Percentiles rank a stretch among this genome's conserved stretches.
These are phyloP conservation scores for Ascochyta fabae DNA, from an alignment of 2,329 filamentous ascomycete genomes.

Conservation along the genomic window DNA sequence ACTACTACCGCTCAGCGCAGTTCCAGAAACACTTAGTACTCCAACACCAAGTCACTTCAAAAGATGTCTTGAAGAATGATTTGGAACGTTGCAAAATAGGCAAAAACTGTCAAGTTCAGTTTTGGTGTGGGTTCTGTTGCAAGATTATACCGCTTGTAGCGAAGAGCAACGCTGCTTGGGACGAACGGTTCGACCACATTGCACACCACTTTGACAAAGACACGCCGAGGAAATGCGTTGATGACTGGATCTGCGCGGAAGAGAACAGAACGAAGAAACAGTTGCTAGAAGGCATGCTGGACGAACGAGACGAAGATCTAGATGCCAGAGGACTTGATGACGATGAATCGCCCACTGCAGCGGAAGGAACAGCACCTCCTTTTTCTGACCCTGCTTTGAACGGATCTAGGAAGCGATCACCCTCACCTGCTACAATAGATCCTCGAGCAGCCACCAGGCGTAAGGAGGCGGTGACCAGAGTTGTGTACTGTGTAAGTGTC, in stretches of 20 bases:
- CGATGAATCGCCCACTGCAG: neutral
- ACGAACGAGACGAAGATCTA: slow-evolving; percentile 19
- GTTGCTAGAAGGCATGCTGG: slow-evolving; percentile 23
- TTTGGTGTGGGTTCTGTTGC: slow-evolving; percentile 89
- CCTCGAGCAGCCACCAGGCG: no score
- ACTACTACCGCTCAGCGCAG: slow-evolving; percentile 64
- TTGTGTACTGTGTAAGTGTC: no score
- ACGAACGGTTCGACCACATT: slow-evolving; percentile 74
- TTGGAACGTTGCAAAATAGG: slow-evolving; percentile 66
- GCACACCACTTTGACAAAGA: slow-evolving; percentile 72
- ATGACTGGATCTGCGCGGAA: slow-evolving; percentile 61
- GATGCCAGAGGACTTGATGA: neutral
- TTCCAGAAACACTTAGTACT: slow-evolving; percentile 68
- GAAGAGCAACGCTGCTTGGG: slow-evolving; percentile 63
- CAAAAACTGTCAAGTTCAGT: slow-evolving; percentile 67
- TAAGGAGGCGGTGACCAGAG: no score
- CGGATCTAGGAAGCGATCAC: no score
- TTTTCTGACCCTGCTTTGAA: no score
- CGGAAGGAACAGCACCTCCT: no score
- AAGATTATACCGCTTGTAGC: slow-evolving; percentile 60
- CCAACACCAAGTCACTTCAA: slow-evolving; percentile 53
- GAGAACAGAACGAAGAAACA: slow-evolving; percentile 45
- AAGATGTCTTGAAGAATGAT: slow-evolving; percentile 46
- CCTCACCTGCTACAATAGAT: no score
- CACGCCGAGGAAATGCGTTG: slow-evolving; percentile 53